phyloP scores from a whole-genome alignment of 2,329 filamentous ascomycete species.

The Ceratocystis smalleyi region DNA sequence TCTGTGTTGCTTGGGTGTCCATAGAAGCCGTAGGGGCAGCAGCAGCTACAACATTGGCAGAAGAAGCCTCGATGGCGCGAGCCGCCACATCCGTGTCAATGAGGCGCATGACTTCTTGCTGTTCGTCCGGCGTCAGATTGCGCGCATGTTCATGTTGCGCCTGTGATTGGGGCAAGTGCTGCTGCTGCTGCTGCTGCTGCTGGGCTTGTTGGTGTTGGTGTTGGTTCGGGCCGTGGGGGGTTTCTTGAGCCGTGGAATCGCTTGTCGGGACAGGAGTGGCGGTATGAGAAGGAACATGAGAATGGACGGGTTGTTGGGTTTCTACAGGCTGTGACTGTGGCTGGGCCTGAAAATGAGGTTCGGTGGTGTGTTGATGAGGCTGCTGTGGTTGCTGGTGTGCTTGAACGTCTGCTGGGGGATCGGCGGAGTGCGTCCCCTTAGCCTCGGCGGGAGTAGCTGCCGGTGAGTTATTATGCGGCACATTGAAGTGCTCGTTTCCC shows the following conservation, averaged over 20 bases:
- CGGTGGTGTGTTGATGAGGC: not conserved
- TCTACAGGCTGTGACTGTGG: not conserved
- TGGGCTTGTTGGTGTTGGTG: conserved; percentile 5
- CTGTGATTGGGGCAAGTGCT: not conserved
- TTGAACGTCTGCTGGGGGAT: not conserved
- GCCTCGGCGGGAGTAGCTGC: conserved; percentile 4
- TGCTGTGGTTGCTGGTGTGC: conserved; percentile 8
- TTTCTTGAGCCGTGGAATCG: not conserved
- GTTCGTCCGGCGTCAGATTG: conserved; percentile 7
- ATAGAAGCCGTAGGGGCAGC: conserved; percentile 22
- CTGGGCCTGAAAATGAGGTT: conserved; percentile 3
- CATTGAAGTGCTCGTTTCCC: not conserved
- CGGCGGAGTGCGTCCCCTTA: not conserved
- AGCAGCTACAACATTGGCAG: conserved; percentile 31
- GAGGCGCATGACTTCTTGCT: conserved; percentile 15
- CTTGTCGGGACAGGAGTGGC: not conserved
- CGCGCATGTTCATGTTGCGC: conserved; percentile 5
- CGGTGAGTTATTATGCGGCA: conserved; percentile 24
- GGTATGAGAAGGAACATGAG: conserved; percentile 11
- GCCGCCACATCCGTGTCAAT: conserved; percentile 14
- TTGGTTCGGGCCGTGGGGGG: conserved; percentile 6
- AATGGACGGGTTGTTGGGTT: not conserved
- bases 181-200: not conserved
- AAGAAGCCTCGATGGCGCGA: conserved; percentile 14
- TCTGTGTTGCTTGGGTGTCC: not conserved